These are phyloP conservation scores for Centrapalus pauciflorus DNA, from an alignment of 129 eudicot genomes.

Conservation along the genomic window DNA sequence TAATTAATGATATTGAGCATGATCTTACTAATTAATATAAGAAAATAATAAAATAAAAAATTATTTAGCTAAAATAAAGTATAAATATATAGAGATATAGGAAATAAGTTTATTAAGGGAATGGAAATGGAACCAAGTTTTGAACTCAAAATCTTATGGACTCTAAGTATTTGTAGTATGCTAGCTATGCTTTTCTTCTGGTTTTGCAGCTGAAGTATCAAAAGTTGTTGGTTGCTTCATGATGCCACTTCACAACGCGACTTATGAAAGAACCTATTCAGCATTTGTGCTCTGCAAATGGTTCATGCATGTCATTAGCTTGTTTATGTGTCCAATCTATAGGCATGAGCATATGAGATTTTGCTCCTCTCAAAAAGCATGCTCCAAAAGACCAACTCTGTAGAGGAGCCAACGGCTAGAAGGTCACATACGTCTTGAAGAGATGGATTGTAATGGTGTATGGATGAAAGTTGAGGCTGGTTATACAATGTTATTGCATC, in stretches of 20 bases:
- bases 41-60: too few relatives aligned
- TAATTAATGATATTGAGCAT: too few relatives aligned
- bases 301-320: slow-evolving; percentile 6
- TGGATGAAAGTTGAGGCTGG: background rate
- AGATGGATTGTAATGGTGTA: slow-evolving; percentile 50
- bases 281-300: too few relatives aligned
- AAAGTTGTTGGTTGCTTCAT: slow-evolving; percentile 36
- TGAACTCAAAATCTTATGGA: background rate
- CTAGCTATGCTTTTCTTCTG: slow-evolving; percentile 48
- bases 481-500: background rate
- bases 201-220: slow-evolving; percentile 37
- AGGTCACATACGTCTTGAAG: slow-evolving; percentile 26
- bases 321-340: background rate
- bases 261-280: too few relatives aligned
- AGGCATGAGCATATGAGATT: background rate
- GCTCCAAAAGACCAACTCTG: background rate
- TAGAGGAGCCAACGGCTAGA: background rate
- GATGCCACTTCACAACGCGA: slow-evolving; percentile 14
- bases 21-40: too few relatives aligned
- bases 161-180: background rate
- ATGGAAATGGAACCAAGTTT: too few relatives aligned
- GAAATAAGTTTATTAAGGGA: too few relatives aligned
- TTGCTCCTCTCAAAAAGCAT: background rate
- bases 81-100: too few relatives aligned
- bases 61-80: too few relatives aligned